These are phyloP conservation scores for Dipodascus geniculatus DNA, from an alignment of 805 yeast genomes.

Conservation along the genomic window DNA sequence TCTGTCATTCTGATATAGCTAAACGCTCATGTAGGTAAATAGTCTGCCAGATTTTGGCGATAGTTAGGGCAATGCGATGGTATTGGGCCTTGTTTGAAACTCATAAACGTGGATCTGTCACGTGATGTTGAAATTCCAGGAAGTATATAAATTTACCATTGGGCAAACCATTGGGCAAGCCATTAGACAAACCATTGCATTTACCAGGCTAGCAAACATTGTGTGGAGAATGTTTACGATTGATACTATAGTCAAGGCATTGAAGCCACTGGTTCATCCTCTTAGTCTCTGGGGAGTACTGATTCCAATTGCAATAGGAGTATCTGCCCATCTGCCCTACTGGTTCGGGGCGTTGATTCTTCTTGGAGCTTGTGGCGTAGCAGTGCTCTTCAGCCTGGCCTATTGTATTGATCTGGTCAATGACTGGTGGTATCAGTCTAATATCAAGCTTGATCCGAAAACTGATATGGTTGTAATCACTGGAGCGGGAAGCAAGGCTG, in stretches of 20 bases:
- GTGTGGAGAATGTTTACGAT: background rate
- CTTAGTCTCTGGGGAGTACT: background rate
- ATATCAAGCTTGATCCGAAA: background rate
- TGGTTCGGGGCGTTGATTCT: background rate
- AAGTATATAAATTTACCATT: no score
- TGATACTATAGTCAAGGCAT: background rate
- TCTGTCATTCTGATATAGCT: background rate
- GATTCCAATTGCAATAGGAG: background rate
- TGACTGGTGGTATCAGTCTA: background rate
- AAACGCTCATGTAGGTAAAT: no score
- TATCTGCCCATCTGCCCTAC: background rate
- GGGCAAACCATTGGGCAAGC: no score
- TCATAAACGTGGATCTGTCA: background rate
- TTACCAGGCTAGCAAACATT: no score
- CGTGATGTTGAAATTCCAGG: no score
- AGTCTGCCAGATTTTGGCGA: no score
- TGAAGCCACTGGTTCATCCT: background rate
- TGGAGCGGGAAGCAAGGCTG: constrained; percentile 15
- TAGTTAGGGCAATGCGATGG: no score
- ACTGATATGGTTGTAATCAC: constrained; percentile 12
- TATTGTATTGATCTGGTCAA: background rate
- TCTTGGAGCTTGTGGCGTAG: background rate
- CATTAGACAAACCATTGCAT: no score
- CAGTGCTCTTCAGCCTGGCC: background rate
- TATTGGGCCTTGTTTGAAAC: background rate